Percentiles rank a stretch among this genome's conserved stretches.
Conservation (phyloP, 352 stramenopile genomes). For the Blastocystis sp. region DNA sequence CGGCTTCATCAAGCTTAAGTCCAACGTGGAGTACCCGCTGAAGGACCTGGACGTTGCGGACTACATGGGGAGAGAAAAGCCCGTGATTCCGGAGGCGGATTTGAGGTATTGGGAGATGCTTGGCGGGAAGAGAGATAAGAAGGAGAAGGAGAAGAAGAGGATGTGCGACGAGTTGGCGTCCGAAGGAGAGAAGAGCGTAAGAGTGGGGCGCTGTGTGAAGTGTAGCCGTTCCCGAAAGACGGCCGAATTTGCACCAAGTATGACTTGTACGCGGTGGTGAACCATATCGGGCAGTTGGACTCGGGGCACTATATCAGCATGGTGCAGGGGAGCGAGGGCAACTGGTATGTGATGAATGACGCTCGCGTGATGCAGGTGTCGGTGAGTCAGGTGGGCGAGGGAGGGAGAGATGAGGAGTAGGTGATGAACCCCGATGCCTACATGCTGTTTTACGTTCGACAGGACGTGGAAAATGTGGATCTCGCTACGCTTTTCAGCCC, state of each 20-base stretch:
- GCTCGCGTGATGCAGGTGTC: constrained; percentile 81
- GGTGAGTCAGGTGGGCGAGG: neutral
- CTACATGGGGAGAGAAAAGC: constrained; percentile 77
- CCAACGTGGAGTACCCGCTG: constrained; percentile 90
- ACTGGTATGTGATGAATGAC: constrained; percentile 98
- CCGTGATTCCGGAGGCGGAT: constrained; percentile 73
- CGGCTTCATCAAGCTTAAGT: constrained; percentile 85
- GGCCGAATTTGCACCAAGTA: constrained; percentile 78
- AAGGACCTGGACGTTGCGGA: constrained; percentile 83
- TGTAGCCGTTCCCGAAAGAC: constrained; percentile 62
- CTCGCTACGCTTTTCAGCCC: constrained; percentile 82
- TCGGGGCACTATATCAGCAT: constrained; percentile 87
- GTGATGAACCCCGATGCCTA: constrained; percentile 83
- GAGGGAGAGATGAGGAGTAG: constrained; percentile 76
- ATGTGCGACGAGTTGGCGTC: constrained; percentile 72
- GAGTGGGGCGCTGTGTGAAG: constrained; percentile 69
- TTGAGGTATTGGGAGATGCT: constrained; percentile 79
- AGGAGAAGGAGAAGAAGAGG: constrained; percentile 69
- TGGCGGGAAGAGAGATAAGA: constrained; percentile 71
- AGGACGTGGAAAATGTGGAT: constrained; percentile 80
- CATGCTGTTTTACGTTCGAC: constrained; percentile 85
- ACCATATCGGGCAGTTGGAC: constrained; percentile 90
- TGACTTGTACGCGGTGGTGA: constrained; percentile 93
- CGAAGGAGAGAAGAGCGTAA: neutral
- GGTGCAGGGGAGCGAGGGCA: constrained; percentile 80